Evolutionary conservation across 2,329 filamentous ascomycete species (phyloP).

Genomic region (Pseudocercospora vitis): DNA sequence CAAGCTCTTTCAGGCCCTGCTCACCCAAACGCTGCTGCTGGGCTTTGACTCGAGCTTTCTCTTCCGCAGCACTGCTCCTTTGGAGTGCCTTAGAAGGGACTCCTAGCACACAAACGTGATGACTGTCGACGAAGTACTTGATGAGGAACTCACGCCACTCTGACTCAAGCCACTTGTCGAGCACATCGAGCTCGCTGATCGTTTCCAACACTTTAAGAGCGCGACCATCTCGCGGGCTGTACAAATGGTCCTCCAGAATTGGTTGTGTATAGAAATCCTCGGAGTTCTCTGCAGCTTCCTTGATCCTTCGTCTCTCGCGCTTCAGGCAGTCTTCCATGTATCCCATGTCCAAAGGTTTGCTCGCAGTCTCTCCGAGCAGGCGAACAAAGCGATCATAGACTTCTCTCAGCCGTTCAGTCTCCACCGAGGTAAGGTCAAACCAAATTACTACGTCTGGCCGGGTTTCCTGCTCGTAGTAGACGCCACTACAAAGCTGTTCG

Average conservation of each 20-base stretch:
- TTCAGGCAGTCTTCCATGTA: conserved; percentile 88
- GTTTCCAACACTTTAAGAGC: conserved; percentile 45
- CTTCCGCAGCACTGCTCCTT: conserved; percentile 76
- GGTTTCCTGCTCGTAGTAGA: conserved; percentile 75
- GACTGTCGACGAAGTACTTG: conserved; percentile 81
- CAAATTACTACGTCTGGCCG: conserved; percentile 81
- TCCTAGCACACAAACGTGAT: conserved; percentile 84
- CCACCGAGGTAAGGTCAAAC: conserved; percentile 82
- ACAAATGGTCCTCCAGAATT: conserved; percentile 90
- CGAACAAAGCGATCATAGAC: conserved; percentile 85
- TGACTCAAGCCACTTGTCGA: conserved; percentile 77
- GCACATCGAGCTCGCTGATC: conserved; percentile 58
- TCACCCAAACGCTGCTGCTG: conserved; percentile 77
- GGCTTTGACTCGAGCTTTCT: conserved; percentile 73
- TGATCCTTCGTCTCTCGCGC: conserved; percentile 76
- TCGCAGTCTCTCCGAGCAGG: conserved; percentile 76
- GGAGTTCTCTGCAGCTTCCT: conserved; percentile 78
- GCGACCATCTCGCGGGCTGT: conserved; percentile 77
- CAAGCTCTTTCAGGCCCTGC: conserved; percentile 75
- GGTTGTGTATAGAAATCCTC: conserved; percentile 78
- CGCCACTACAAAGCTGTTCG: conserved; percentile 84
- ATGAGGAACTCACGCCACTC: conserved; percentile 81
- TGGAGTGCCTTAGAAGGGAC: conserved; percentile 80
- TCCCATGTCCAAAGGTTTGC: conserved; percentile 79
- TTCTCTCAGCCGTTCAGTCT: conserved; percentile 76